phyloP scores from a whole-genome alignment of 139 green algal species.

The Tetradesmus obliquus region DNA sequence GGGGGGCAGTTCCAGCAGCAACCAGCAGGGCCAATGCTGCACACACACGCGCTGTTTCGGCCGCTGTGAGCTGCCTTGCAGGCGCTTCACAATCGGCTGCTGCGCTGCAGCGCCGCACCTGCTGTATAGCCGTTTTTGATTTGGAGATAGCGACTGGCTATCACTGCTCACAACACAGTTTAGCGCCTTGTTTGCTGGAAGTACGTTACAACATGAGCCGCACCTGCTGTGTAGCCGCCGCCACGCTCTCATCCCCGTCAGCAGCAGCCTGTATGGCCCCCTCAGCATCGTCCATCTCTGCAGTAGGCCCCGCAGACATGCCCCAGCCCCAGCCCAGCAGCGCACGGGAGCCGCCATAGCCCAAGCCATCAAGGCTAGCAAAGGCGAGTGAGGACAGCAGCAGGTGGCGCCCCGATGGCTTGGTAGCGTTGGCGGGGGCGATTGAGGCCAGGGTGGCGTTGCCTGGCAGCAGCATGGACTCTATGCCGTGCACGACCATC shows the following conservation, averaged over 20 bases:
- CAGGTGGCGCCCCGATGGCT: neutral
- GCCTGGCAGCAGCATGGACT: constrained; percentile 3
- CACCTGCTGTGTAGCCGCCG: neutral
- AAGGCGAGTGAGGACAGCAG: neutral
- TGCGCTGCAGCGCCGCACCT: no score
- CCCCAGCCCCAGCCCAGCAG: neutral
- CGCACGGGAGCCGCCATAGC: neutral
- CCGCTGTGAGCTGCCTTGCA: neutral
- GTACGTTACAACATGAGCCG: no score
- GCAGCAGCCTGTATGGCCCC: neutral
- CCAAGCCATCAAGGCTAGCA: neutral
- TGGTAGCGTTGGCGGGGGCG: neutral
- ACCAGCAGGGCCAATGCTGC: no score
- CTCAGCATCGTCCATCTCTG: neutral
- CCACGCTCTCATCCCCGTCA: neutral
- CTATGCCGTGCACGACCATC: constrained; percentile 7
- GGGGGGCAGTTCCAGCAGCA: no score
- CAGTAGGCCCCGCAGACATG: neutral
- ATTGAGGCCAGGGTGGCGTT: neutral
- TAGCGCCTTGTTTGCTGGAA: no score
- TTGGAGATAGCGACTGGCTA: no score
- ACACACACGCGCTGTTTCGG: no score
- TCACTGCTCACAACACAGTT: neutral
- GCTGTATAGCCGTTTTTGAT: no score
- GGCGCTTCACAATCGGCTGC: no score